Conservation (phyloP, 495 filamentous ascomycete genomes). For the Penicillium ucsense region DNA sequence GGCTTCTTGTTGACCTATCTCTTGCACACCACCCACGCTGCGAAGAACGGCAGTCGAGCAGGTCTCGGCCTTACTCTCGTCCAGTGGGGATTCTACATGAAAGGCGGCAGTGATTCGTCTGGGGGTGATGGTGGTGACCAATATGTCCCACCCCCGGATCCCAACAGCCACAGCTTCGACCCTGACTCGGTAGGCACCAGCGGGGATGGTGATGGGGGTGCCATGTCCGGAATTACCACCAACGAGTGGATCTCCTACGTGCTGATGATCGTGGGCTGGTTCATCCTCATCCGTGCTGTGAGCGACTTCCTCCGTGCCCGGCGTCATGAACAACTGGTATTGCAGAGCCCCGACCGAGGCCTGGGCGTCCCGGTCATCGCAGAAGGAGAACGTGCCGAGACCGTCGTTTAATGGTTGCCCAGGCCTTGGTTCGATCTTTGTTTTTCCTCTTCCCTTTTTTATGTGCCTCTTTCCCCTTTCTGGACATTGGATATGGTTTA, state of each 20-base stretch:
- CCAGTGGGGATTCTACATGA: conserved; percentile 94
- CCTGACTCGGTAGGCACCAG: conserved; percentile 50
- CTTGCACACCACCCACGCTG: conserved; percentile 93
- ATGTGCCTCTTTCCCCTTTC: too few relatives aligned
- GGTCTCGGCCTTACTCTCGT: conserved; percentile 94
- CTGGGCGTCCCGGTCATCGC: conserved; percentile 81
- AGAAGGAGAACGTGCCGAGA: conserved; percentile 73
- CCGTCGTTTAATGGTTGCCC: conserved; percentile 52
- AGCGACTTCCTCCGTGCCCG: conserved; percentile 80
- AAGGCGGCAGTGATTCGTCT: conserved; percentile 42
- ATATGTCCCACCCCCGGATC: conserved; percentile 62
- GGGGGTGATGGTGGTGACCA: conserved; percentile 38
- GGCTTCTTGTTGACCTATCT: conserved; percentile 98
- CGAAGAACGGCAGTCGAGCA: conserved; percentile 91
- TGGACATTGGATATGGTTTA: conserved; percentile 2
- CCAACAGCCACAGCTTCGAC: conserved; percentile 84
- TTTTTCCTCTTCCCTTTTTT: too few relatives aligned
- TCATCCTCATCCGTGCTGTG: conserved; percentile 83
- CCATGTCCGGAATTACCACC: conserved; percentile 45
- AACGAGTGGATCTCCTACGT: conserved; percentile 88
- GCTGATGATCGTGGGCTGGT: conserved; percentile 97
- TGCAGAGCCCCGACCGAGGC: conserved; percentile 90
- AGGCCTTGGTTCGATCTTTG: background rate
- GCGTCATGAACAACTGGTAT: conserved; percentile 81
- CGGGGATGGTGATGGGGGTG: conserved; percentile 26